A percentile compares a stretch with the other conserved stretches of the same genome.
These are phyloP conservation scores for Hymenoscyphus fraxineus DNA, from an alignment of 2,329 filamentous ascomycete species.

Conservation along the genomic window DNA sequence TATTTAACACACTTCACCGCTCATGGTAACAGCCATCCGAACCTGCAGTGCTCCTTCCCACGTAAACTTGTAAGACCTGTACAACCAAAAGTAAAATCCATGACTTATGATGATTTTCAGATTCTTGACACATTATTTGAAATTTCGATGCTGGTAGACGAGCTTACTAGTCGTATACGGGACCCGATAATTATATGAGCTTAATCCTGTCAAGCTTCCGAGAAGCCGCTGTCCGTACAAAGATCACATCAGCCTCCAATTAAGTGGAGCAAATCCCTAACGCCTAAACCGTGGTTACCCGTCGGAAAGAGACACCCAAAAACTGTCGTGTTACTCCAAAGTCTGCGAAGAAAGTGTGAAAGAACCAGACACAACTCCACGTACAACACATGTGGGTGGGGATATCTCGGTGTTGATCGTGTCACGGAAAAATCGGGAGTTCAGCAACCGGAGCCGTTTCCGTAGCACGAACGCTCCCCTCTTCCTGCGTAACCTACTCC, in stretches of 20 bases:
- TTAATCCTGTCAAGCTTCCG: background rate
- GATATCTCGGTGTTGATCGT: background rate
- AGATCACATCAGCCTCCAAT: background rate
- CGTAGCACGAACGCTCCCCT: background rate
- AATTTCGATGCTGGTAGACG: background rate
- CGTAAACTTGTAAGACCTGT: background rate
- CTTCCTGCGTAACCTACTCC: background rate
- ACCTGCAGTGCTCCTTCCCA: background rate
- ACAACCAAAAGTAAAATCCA: background rate
- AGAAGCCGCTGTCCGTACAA: background rate
- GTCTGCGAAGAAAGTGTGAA: background rate
- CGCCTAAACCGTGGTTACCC: background rate
- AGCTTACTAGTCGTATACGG: background rate
- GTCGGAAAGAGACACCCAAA: background rate
- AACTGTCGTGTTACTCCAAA: background rate
- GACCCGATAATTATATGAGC: background rate
- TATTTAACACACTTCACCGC: background rate
- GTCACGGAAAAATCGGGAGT: background rate
- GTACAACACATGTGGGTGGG: background rate
- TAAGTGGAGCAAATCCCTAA: background rate
- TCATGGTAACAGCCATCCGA: background rate
- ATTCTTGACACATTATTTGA: background rate
- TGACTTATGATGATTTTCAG: too few species aligned
- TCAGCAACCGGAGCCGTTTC: background rate
- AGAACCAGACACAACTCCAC: background rate